These are phyloP conservation scores for Kazachstania africana DNA, from an alignment of 805 yeast species.

Conservation along the genomic window DNA sequence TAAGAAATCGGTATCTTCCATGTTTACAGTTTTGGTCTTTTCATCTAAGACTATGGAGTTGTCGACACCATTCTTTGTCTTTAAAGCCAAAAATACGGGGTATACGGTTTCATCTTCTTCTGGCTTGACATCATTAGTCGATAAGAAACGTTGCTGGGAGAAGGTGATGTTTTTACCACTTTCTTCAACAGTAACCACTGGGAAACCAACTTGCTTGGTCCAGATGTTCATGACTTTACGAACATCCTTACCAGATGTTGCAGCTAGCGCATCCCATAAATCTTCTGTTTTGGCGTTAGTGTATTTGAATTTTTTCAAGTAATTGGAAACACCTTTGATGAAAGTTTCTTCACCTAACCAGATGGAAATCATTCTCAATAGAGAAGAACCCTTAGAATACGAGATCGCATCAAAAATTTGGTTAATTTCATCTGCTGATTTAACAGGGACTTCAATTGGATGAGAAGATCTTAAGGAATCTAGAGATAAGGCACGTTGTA, in stretches of 20 bases:
- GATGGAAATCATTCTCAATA: slow-evolving; percentile 64
- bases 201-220: slow-evolving; percentile 68
- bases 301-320: slow-evolving; percentile 50
- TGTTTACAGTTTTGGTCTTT: slow-evolving; percentile 34
- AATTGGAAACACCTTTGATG: slow-evolving; percentile 59
- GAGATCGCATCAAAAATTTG: slow-evolving; percentile 78
- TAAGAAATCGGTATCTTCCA: slow-evolving; percentile 38
- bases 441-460: slow-evolving; percentile 75
- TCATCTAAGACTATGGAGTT: slow-evolving; percentile 43
- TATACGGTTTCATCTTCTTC: slow-evolving; percentile 60
- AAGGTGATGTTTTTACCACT: slow-evolving; percentile 37
- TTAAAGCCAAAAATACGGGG: slow-evolving; percentile 54
- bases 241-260: slow-evolving; percentile 52
- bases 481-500: slow-evolving; percentile 31
- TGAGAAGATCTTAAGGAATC: slow-evolving; percentile 57
- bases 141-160: slow-evolving; percentile 60
- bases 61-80: slow-evolving; percentile 48
- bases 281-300: slow-evolving; percentile 67
- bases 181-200: slow-evolving; percentile 43
- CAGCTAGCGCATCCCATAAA: slow-evolving; percentile 57
- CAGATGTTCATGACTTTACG: slow-evolving; percentile 51
- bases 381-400: slow-evolving; percentile 70
- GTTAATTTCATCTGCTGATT: slow-evolving; percentile 65
- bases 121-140: slow-evolving; percentile 64
- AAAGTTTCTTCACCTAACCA: slow-evolving; percentile 59